Evolutionary conservation across 2,329 filamentous ascomycete species (phyloP), one percentile per base, ranked within the genome.

Genomic region (Tolypocladium endophyticum): DNA sequence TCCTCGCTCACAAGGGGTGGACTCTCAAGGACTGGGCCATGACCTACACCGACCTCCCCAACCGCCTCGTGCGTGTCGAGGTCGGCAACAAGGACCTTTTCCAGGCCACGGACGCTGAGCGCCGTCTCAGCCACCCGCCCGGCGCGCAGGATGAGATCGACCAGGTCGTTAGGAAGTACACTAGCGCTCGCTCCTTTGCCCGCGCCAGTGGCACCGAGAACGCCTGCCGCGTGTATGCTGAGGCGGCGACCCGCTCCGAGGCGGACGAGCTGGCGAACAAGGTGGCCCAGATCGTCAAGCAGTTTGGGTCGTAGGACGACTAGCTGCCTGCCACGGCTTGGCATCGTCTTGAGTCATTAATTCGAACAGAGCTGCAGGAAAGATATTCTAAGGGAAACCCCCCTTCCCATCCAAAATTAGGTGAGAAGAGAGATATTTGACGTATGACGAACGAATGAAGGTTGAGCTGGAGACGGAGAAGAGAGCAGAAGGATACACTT

Each of bases 181-280:
- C 89, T 69, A 89, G 89, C 68, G 94, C 90, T 3, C 85, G 94
- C 64, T 87, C 89, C 56, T 99, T 99, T 73, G 94, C 92, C 9
- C 87, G 94, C 67, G 92, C 94, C 43, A 94, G 89, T 65, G 94
- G 94, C 36, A 99, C 94, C 0, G 94, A 99, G 74, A 95, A 99
- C 73, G 93, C 92, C 2, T 92, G 96, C 67, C 85, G 94, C 63
- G 92, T 99, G 25, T 99, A 99, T 71, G 93, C 93, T 9, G 94
- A 99, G 76, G 94, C 94, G 4, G 90, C 89, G 43, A 94, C 90
- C 55, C 86, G 89, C 64, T 89, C 87, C 20, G 93, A 97, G 74
- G 92, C 92, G 1, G 92, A 97, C 68, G 92, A 96, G 73, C 81
- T 97, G 63, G 91, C 92, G 60, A 86, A 86, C 67, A 90, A 91